Evolutionary conservation across 257 asterid genomes (phyloP).

Genomic region (Primulina eburnea): DNA sequence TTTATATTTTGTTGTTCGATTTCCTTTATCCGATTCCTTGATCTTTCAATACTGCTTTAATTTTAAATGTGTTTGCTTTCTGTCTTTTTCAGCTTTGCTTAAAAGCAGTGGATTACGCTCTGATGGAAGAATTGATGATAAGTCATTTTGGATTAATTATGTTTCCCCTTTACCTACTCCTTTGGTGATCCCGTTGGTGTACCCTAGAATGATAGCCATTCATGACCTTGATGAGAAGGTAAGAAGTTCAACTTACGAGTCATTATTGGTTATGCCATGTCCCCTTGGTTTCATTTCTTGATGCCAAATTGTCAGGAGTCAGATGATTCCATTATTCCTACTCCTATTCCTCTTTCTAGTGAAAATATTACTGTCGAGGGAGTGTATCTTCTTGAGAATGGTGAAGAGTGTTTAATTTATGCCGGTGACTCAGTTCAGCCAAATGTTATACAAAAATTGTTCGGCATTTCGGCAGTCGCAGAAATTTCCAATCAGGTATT

Average conservation of each 20-base stretch:
- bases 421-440: conserved; percentile 68
- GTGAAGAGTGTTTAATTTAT: conserved; percentile 86
- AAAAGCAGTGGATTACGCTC: conserved; percentile 83
- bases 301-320: conserved; percentile 54
- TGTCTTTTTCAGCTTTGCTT: conserved; percentile 58
- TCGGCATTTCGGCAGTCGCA: conserved; percentile 76
- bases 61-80: conserved; percentile 19
- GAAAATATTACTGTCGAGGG: conserved; percentile 77
- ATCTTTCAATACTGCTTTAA: conserved; percentile 2
- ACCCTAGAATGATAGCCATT: conserved; percentile 86
- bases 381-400: conserved; percentile 91
- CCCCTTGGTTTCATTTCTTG: conserved; percentile 22
- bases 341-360: conserved; percentile 76
- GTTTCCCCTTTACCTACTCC: conserved; percentile 79
- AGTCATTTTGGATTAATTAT: conserved; percentile 86
- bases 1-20: conserved; percentile 8
- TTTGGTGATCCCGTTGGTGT: conserved; percentile 84
- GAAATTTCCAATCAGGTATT: conserved; percentile 80
- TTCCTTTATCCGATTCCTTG: conserved; percentile 1
- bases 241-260: conserved; percentile 16
- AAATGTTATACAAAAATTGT: conserved; percentile 54
- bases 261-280: conserved; percentile 14
- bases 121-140: conserved; percentile 85
- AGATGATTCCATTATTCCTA: conserved; percentile 62
- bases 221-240: conserved; percentile 87